Conservation (phyloP, 148 eudicot genomes). For the Vaccinium darrowii region DNA sequence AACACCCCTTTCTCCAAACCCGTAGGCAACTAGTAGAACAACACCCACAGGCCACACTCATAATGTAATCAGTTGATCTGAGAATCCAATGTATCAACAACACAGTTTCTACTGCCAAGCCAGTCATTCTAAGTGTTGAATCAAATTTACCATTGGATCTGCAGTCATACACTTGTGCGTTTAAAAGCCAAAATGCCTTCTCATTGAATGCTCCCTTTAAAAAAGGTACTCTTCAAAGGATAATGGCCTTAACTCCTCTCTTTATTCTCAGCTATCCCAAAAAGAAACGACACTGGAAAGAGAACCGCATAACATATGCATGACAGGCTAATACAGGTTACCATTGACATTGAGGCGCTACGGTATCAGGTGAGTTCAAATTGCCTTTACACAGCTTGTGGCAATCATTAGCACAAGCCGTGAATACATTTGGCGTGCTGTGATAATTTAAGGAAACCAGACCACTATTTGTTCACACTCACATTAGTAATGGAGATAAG, state of each 20-base stretch:
- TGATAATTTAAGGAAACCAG: background rate
- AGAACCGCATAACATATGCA: background rate
- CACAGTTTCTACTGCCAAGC: constrained; percentile 3
- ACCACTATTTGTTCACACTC: background rate
- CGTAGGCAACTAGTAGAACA: background rate
- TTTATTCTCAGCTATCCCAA: background rate
- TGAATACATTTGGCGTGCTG: background rate
- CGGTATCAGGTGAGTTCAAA: background rate
- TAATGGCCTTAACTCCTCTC: background rate
- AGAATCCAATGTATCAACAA: background rate
- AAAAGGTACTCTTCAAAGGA: background rate
- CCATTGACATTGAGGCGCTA: background rate
- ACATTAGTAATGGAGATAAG: background rate
- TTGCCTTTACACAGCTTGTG: background rate
- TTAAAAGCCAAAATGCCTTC: background rate
- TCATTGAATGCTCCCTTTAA: background rate
- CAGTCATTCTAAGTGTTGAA: background rate
- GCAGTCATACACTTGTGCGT: background rate
- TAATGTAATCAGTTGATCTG: background rate
- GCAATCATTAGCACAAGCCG: background rate
- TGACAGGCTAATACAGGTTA: background rate
- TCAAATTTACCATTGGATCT: background rate
- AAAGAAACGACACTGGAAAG: background rate
- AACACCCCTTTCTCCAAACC: background rate
- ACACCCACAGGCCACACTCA: background rate